A percentile compares a stretch with the other conserved stretches of the same genome.
Evolutionary conservation across 768 basidiomycete genomes (phyloP).

Genomic region (Daedalea quercina): DNA sequence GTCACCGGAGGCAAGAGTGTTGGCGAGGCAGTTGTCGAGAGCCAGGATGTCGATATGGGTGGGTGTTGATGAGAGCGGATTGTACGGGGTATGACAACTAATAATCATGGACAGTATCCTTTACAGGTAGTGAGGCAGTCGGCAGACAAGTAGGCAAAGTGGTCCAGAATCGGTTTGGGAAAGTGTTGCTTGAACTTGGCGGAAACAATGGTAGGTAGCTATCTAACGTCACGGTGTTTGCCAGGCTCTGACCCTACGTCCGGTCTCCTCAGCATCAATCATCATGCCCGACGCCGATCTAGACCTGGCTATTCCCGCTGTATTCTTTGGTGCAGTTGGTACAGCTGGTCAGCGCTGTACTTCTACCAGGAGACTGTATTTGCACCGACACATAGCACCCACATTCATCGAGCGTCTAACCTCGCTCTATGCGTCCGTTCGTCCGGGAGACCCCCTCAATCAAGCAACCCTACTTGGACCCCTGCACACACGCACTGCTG

Average conservation of each 20-base stretch:
- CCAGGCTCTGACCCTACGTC: neutral
- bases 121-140: slow-evolving; percentile 89
- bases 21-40: slow-evolving; percentile 75
- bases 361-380: slow-evolving; percentile 82
- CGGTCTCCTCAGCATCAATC: slow-evolving; percentile 60
- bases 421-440: slow-evolving; percentile 63
- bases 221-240: slow-evolving; percentile 4
- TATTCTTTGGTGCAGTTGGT: slow-evolving; percentile 93
- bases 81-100: neutral
- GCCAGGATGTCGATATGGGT: slow-evolving; percentile 75
- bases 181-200: slow-evolving; percentile 85
- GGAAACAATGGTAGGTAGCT: slow-evolving; percentile 81
- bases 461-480: slow-evolving; percentile 77
- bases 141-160: slow-evolving; percentile 84
- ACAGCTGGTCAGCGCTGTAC: slow-evolving; percentile 78
- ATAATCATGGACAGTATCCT: slow-evolving; percentile 56
- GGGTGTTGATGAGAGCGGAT: slow-evolving; percentile 9
- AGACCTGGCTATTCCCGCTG: slow-evolving; percentile 79
- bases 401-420: slow-evolving; percentile 72
- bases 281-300: slow-evolving; percentile 94
- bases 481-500: slow-evolving; percentile 65
- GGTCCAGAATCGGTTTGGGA: slow-evolving; percentile 85
- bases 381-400: slow-evolving; percentile 74
- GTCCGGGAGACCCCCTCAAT: slow-evolving; percentile 82
- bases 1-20: slow-evolving; percentile 78